Evolutionary conservation across 441 rosid genomes (phyloP).

Genomic region (Erysimum cheiri): DNA sequence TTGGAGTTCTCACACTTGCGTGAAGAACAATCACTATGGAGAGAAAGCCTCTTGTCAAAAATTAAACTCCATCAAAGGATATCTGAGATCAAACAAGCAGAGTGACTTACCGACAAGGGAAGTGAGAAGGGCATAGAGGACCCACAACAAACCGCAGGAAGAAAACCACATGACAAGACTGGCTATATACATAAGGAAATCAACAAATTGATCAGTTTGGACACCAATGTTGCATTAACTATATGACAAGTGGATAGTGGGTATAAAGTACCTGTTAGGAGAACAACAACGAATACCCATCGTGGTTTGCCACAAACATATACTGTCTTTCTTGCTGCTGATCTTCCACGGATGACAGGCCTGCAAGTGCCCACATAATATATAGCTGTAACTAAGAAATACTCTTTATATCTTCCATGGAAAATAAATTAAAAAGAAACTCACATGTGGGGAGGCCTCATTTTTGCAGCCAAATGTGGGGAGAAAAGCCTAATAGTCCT

Average conservation of each 20-base stretch:
- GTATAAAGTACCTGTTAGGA: conserved; percentile 63
- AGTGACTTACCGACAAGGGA: conserved; percentile 73
- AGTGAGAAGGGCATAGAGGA: conserved; percentile 75
- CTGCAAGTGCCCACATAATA: conserved; percentile 53
- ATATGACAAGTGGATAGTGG: conserved; percentile 1
- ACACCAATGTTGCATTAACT: background rate
- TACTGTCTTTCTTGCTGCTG: conserved; percentile 81
- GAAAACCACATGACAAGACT: conserved; percentile 85
- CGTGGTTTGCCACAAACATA: conserved; percentile 91
- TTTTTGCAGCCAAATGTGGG: conserved; percentile 94
- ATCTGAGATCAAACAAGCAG: conserved; percentile 15
- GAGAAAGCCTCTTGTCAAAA: conserved; percentile 14
- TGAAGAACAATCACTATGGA: conserved; percentile 74
- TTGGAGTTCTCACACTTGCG: conserved; percentile 96
- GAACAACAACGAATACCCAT: conserved; percentile 75
- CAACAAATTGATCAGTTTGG: conserved; percentile 19
- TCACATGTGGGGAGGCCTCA: conserved; percentile 97
- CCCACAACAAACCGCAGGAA: conserved; percentile 86
- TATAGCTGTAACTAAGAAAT: conserved; percentile 24
- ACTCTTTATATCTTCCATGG: conserved; percentile 17
- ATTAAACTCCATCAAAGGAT: conserved; percentile 10
- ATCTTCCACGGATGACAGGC: conserved; percentile 95
- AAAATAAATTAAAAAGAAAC: conserved; percentile 38
- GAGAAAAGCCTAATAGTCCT: conserved; percentile 91
- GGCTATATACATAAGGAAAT: conserved; percentile 48